phyloP scores from a whole-genome alignment of 2,329 filamentous ascomycete genomes.

The Zopfia rhizophila region DNA sequence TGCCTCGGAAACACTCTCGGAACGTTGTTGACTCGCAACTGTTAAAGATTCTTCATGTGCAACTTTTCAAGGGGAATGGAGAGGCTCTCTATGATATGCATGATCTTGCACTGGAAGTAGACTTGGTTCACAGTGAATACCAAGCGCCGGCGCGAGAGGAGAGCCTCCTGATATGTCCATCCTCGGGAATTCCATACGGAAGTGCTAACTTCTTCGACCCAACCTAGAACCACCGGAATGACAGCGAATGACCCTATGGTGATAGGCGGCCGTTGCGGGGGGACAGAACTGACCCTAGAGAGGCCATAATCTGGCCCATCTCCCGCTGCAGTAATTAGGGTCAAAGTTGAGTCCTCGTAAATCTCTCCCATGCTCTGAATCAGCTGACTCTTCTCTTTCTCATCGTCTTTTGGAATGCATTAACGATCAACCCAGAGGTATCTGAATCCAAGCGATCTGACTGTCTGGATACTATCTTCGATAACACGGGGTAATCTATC shows the following conservation, averaged over 20 bases:
- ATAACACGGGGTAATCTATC: too few species aligned
- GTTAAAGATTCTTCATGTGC: too few species aligned
- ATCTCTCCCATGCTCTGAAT: conserved; percentile 14
- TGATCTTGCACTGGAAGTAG: conserved; percentile 43
- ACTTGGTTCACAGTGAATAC: conserved; percentile 47
- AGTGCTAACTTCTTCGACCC: conserved; percentile 13
- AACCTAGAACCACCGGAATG: not conserved
- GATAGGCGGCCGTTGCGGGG: not conserved
- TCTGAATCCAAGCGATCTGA: too few species aligned
- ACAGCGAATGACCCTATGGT: not conserved
- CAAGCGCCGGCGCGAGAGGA: conserved; percentile 49
- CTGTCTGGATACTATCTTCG: too few species aligned
- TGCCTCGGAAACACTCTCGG: too few species aligned
- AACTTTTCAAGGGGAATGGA: too few species aligned
- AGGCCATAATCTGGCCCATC: conserved; percentile 4
- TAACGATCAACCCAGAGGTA: too few species aligned
- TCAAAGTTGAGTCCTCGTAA: conserved; percentile 6
- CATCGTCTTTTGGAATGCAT: conserved; percentile 1
- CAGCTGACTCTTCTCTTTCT: not conserved
- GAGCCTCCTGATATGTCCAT: conserved; percentile 55
- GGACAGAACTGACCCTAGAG: conserved; percentile 4
- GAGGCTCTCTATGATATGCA: conserved; percentile 1
- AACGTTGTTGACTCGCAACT: too few species aligned
- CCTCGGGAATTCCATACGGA: conserved; percentile 50
- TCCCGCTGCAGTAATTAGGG: conserved; percentile 17